Percentiles rank a stretch among this genome's conserved stretches.
Conservation (phyloP, 164 flowering plant genomes). For the Annona squamosa region DNA sequence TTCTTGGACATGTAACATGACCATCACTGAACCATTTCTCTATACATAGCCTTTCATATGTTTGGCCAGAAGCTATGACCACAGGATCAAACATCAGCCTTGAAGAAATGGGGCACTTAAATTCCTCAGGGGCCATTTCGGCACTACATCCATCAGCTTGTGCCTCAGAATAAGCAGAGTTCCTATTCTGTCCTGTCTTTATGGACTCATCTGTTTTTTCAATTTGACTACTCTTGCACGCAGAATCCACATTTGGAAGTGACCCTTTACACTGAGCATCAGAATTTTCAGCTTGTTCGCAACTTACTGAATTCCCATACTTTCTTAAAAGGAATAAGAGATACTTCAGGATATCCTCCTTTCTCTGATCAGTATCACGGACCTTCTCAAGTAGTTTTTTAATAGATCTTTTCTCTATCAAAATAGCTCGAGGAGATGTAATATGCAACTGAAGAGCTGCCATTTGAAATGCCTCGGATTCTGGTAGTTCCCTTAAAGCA, state of each 20-base stretch:
- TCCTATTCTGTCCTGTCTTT: conserved; percentile 15
- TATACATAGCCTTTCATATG: conserved; percentile 76
- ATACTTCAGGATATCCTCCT: conserved; percentile 42
- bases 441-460: conserved; percentile 50
- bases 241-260: conserved; percentile 3
- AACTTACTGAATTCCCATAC: conserved; percentile 32
- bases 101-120: conserved; percentile 60
- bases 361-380: conserved; percentile 34
- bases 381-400: conserved; percentile 44
- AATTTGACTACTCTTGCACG: not conserved
- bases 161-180: conserved; percentile 9
- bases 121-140: conserved; percentile 49
- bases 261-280: conserved; percentile 14
- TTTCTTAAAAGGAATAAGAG: conserved; percentile 48
- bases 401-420: conserved; percentile 69
- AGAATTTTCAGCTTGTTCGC: conserved; percentile 22
- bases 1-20: conserved; percentile 65
- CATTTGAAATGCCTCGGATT: conserved; percentile 37
- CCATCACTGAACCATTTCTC: conserved; percentile 85
- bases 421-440: conserved; percentile 45
- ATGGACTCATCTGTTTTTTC: conserved; percentile 7
- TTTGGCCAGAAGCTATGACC: conserved; percentile 74
- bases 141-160: conserved; percentile 14
- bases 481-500: conserved; percentile 30
- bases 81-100: conserved; percentile 84